Conservation (phyloP, 1,284 basidiomycete species). For the Leccinum fuscescens region DNA sequence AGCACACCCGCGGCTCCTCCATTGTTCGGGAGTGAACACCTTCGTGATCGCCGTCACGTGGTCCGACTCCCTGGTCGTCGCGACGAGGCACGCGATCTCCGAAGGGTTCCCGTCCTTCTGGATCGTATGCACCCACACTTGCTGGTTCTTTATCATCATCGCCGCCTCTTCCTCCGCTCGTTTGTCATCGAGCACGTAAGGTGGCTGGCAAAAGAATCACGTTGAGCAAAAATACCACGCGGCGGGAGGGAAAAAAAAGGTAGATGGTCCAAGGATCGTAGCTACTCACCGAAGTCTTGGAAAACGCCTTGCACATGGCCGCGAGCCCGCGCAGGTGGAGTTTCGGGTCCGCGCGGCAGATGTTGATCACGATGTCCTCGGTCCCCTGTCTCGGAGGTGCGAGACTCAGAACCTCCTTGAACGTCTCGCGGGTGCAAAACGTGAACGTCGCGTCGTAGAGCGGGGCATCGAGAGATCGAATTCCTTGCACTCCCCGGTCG, state of each 20-base stretch:
- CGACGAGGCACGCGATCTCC: conserved; percentile 64
- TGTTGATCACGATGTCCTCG: conserved; percentile 31
- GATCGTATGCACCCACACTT: conserved; percentile 63
- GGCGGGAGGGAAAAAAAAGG: background rate
- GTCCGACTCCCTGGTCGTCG: conserved; percentile 44
- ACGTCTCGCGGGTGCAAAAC: conserved; percentile 47
- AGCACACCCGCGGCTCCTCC: conserved; percentile 44
- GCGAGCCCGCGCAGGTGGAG: conserved; percentile 43
- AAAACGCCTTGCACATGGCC: conserved; percentile 54
- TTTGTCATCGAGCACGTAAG: conserved; percentile 49
- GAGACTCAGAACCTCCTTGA: conserved; percentile 32
- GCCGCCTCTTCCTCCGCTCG: conserved; percentile 51
- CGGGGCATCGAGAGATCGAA: conserved; percentile 33
- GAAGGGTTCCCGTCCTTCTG: conserved; percentile 16
- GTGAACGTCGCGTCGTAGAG: conserved; percentile 67
- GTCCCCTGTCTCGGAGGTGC: conserved; percentile 7
- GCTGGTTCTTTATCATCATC: conserved; percentile 43
- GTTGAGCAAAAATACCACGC: background rate
- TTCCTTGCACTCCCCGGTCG: conserved; percentile 26
- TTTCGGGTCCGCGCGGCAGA: conserved; percentile 42
- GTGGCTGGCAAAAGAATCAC: conserved; percentile 37
- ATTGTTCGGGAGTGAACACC: conserved; percentile 44
- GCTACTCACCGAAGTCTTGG: conserved; percentile 54
- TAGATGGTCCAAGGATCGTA: background rate
- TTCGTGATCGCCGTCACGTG: conserved; percentile 49